Base-by-base conservation (phyloP, 805 yeast genomes). In the Vanderwaltozyma yarrowii region DNA sequence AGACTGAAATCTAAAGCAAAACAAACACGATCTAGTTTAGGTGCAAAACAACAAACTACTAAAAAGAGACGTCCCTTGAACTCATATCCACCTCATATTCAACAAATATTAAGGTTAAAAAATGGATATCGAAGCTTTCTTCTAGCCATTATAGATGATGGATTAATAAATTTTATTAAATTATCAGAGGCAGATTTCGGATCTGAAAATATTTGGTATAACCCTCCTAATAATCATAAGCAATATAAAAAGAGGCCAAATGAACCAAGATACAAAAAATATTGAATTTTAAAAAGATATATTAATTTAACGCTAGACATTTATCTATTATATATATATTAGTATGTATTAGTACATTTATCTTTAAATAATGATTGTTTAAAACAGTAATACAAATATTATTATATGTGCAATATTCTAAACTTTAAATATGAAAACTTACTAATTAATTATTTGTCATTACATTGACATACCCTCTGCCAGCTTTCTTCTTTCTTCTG, bases 61-160 rank as follows among this genome's bases (percentile, higher is more conserved):
- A 35, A 36, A 17, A 32, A 34, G 21, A 50, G 39, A 44, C 44
- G 35, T 52, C 54, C 38, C 35, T 40, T 30, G 5, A 40, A 35
- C 13, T 32, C 40, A 6, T 24, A 40, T 3, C 37, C 54, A 3
- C 46, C 51, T 6, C 50, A 50, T 31, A 39, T 42, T 40, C 65
- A 54, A 61, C 74, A 58, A 41, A 40, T 45, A 32, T 49, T 46
- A 17, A 50, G 72, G 33, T 54, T 79, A 30, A 76, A 72, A 45
- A 59, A 59, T 27, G 88, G 89, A 0, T 55, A 66, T 40, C 58
- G 76, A 16, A 66, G 65, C 19, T 61, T 80, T 5, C 58, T 84
- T 3, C 31, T 65, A n/a, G 95, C 94, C 0, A 64, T 80, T 1
- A 74, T 85, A 5, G 92, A 83, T 52, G 68, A 74, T 47, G 95